Evolutionary conservation across 257 asterid species (phyloP).

Genomic region (Linderniella brevidens): DNA sequence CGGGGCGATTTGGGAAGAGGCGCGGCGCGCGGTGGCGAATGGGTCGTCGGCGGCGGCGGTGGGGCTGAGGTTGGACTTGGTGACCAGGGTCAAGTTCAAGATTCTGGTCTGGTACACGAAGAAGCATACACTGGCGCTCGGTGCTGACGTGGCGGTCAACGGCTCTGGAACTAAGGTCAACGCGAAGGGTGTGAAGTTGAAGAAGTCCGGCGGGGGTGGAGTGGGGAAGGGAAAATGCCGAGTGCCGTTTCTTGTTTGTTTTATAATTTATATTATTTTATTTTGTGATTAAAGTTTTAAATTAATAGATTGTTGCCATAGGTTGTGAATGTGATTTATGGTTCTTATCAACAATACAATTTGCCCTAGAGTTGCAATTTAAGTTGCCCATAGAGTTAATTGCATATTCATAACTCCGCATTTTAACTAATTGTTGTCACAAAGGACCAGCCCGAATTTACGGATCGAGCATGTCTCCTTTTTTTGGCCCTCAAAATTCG

Average conservation of each 20-base stretch:
- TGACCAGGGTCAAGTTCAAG: constrained; percentile 48
- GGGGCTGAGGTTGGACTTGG: constrained; percentile 36
- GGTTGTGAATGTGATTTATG: background rate
- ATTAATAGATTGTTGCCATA: background rate
- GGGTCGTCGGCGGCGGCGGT: constrained; percentile 15
- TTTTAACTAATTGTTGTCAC: no score
- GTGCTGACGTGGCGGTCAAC: constrained; percentile 31
- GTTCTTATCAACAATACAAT: no score
- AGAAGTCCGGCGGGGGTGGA: background rate
- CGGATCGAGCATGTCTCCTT: no score
- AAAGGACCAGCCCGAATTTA: no score
- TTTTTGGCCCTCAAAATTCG: no score
- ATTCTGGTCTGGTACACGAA: constrained; percentile 35
- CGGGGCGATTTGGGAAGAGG: constrained; percentile 51
- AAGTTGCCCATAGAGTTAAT: no score
- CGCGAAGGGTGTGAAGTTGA: constrained; percentile 36
- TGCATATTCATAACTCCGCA: no score
- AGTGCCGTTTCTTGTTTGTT: no score
- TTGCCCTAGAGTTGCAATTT: no score
- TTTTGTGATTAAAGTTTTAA: no score
- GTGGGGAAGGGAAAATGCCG: no score
- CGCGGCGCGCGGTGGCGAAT: constrained; percentile 15
- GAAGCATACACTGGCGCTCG: constrained; percentile 18
- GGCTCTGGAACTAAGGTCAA: constrained; percentile 28
- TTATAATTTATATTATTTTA: no score